These are phyloP conservation scores for Botrytis deweyae DNA, from an alignment of 2,329 filamentous ascomycete species.

Conservation along the genomic window DNA sequence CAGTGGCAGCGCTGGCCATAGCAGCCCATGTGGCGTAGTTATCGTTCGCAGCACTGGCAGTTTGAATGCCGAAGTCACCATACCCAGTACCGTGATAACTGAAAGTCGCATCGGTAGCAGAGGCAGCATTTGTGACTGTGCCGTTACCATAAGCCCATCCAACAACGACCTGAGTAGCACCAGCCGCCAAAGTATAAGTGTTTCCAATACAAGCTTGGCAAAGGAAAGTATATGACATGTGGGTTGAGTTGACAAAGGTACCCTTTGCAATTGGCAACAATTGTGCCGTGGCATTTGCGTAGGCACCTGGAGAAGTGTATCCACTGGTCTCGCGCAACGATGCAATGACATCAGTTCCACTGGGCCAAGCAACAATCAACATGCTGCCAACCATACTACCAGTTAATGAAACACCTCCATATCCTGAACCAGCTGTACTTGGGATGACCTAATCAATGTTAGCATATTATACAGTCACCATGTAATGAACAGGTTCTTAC, in stretches of 20 bases:
- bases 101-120: conserved; percentile 19
- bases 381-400: conserved; percentile 49
- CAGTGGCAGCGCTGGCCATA: conserved; percentile 5
- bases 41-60: not conserved
- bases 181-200: not conserved
- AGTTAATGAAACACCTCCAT: conserved; percentile 49
- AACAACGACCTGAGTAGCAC: conserved; percentile 1
- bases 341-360: conserved; percentile 45
- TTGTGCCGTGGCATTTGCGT: conserved; percentile 44
- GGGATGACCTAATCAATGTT: conserved; percentile 11
- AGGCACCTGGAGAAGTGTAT: conserved; percentile 49
- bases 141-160: conserved; percentile 21
- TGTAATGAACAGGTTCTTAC: conserved; percentile 40
- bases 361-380: conserved; percentile 51
- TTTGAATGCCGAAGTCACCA: conserved; percentile 8
- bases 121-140: conserved; percentile 17
- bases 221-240: conserved; percentile 55
- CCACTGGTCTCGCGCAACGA: conserved; percentile 44
- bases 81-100: conserved; percentile 17
- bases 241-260: conserved; percentile 52
- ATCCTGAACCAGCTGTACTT: conserved; percentile 41
- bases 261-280: conserved; percentile 50
- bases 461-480: not conserved
- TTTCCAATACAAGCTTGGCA: conserved; percentile 46
- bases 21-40: conserved; percentile 20